Base-by-base conservation (phyloP, 805 yeast genomes). In the Wickerhamomyces alni region DNA sequence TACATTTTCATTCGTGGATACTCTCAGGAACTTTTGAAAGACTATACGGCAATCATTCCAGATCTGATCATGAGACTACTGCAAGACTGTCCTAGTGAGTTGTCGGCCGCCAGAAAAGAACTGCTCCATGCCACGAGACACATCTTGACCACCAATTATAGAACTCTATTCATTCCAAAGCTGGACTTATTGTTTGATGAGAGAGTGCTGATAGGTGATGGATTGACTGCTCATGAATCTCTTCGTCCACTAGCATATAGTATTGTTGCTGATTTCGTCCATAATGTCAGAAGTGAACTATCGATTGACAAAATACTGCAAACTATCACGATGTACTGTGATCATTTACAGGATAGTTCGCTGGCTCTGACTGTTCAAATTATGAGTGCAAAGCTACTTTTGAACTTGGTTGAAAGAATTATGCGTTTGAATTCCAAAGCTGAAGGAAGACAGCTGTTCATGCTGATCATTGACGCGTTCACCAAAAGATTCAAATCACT, bases 81-180 rank as follows among this genome's bases (percentile, higher is more conserved):
- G 30, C 95, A 89, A 61, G 98, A 94, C 59, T 93, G 98, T 59
- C 99, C 99, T 3, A 80, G 93, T 15, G 98, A 91, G 55, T 67
- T 87, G 36, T 84, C 95, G 5, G 80, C 88, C 4, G 95, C 96
- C 0, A 72, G 98, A 54, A 88, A 89, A 58, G 99, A 93, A 61
- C 65, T 93, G 32, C 66, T 93, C 25, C 98, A 93, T 47, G 96
- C 97, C 0, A 86, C 95, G 4, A 73, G 98, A 53, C 99, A 93
- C 54, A 87, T 93, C n/a, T 65, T 93, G 36, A 84, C 95, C 3
- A 93, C 98, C 0, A 88, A 88, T 17, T 87, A 87, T 59, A 73
- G 95, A 44, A 68, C 77, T 2, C 72, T 86, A 33, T 93, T 93
- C 58, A 69, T 89, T 36, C 87, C 96, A 2, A 87, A 89, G 53